Percentiles rank a stretch among this genome's conserved stretches.
phyloP scores from a whole-genome alignment of 495 filamentous ascomycete species.

The Talaromyces nanjingensis region DNA sequence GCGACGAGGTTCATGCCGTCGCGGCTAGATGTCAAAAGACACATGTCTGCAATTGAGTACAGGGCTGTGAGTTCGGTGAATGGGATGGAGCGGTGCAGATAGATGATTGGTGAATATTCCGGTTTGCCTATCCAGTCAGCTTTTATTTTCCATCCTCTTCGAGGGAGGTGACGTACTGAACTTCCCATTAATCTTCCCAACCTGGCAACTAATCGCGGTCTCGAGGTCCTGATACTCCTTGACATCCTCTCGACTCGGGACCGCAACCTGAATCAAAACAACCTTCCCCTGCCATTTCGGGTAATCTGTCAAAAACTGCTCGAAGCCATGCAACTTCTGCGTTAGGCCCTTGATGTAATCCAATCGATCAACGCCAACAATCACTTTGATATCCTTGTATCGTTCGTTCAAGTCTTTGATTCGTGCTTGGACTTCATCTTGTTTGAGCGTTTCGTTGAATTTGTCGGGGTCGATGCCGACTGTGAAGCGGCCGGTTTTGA shows the following conservation, averaged over 20 bases:
- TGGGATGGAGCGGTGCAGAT: slow-evolving; percentile 82
- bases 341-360: slow-evolving; percentile 97
- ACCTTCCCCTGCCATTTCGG: slow-evolving; percentile 90
- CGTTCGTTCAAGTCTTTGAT: slow-evolving; percentile 70
- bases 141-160: neutral
- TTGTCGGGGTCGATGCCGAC: slow-evolving; percentile 96
- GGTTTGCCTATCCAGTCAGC: slow-evolving; percentile 54
- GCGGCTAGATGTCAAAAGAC: slow-evolving; percentile 82
- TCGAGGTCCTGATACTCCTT: slow-evolving; percentile 94
- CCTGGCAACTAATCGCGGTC: slow-evolving; percentile 81
- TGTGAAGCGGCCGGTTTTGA: slow-evolving; percentile 76
- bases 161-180: slow-evolving; percentile 42
- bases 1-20: slow-evolving; percentile 97
- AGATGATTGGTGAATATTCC: slow-evolving; percentile 90
- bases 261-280: slow-evolving; percentile 86
- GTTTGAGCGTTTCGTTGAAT: slow-evolving; percentile 80
- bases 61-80: slow-evolving; percentile 90
- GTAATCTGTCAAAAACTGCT: slow-evolving; percentile 84
- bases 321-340: slow-evolving; percentile 86
- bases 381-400: slow-evolving; percentile 82
- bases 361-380: slow-evolving; percentile 86
- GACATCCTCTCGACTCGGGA: slow-evolving; percentile 86
- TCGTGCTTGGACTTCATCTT: slow-evolving; percentile 68
- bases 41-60: slow-evolving; percentile 85
- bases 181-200: slow-evolving; percentile 85